Evolutionary conservation across 768 basidiomycete genomes (phyloP).

Genomic region (Lanmaoa pseudosensibilis): DNA sequence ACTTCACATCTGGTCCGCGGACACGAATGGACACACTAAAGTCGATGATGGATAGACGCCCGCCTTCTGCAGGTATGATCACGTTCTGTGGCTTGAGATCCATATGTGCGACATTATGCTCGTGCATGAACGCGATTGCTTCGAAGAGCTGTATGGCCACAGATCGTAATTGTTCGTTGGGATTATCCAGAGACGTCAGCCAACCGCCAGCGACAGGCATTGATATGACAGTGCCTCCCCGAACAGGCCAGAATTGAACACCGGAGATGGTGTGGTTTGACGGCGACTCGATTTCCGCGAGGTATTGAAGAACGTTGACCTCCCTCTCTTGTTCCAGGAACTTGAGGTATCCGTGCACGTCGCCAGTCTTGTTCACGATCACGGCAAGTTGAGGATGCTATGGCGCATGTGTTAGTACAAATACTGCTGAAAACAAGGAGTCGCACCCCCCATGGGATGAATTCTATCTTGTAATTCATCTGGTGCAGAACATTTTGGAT

Average conservation of each 20-base stretch:
- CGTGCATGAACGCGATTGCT: slow-evolving; percentile 12
- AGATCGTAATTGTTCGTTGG: background rate
- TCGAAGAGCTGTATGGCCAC: background rate
- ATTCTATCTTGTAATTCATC: slow-evolving; percentile 1
- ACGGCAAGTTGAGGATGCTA: slow-evolving; percentile 19
- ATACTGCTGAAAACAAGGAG: background rate
- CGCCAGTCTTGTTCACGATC: background rate
- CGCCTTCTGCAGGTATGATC: background rate
- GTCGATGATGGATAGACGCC: too few species aligned
- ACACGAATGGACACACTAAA: background rate
- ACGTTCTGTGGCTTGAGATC: slow-evolving; percentile 13
- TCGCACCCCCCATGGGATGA: background rate
- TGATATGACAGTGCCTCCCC: background rate
- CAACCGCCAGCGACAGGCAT: background rate
- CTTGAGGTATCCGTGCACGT: slow-evolving; percentile 6
- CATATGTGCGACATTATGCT: slow-evolving; percentile 15
- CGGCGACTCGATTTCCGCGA: background rate
- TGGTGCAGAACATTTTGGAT: background rate
- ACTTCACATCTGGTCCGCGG: background rate
- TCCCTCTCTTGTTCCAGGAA: slow-evolving; percentile 2
- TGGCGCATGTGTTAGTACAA: background rate
- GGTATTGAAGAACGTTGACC: slow-evolving; percentile 6
- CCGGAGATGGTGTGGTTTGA: background rate
- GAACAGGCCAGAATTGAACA: background rate
- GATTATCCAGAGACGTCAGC: background rate